A percentile compares a stretch with the other conserved stretches of the same genome.
These are phyloP conservation scores for Clarkia xantiana DNA, from an alignment of 345 rosid genomes.

Conservation along the genomic window DNA sequence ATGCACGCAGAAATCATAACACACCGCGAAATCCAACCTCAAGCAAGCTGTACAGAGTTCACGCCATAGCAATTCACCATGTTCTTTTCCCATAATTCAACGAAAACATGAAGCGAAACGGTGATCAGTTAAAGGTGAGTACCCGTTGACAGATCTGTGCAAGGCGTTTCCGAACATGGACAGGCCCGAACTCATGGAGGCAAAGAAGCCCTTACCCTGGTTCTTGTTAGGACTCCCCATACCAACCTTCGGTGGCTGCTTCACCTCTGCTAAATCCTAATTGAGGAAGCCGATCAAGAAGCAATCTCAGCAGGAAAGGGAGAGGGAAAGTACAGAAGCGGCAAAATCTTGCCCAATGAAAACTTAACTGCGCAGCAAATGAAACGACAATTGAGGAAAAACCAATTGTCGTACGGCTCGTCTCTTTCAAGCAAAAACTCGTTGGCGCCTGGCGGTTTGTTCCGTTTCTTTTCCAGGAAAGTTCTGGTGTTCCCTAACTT, in stretches of 20 bases:
- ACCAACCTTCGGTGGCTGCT: background rate
- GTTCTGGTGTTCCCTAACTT: too few species aligned
- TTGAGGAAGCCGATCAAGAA: background rate
- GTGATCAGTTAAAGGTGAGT: background rate
- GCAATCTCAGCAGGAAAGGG: background rate
- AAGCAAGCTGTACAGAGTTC: background rate
- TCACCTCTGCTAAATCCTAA: slow-evolving; percentile 1
- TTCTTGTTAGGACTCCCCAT: slow-evolving; percentile 44
- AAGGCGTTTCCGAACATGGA: slow-evolving; percentile 54
- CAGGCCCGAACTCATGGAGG: slow-evolving; percentile 51
- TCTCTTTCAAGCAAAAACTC: too few species aligned
- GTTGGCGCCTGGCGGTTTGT: too few species aligned
- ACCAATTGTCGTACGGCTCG: too few species aligned
- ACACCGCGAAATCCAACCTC: background rate
- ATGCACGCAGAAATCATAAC: too few species aligned
- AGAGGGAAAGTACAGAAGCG: too few species aligned
- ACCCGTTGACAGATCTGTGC: slow-evolving; percentile 65
- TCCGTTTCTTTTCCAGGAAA: too few species aligned
- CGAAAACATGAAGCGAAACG: too few species aligned
- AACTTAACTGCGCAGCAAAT: too few species aligned
- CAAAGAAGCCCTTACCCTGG: slow-evolving; percentile 45
- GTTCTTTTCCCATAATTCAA: background rate
- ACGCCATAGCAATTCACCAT: background rate
- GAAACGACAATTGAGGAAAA: too few species aligned
- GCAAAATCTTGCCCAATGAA: too few species aligned